These are phyloP conservation scores for Vachellia collinsii DNA, from an alignment of 306 rosid genomes.

Conservation along the genomic window DNA sequence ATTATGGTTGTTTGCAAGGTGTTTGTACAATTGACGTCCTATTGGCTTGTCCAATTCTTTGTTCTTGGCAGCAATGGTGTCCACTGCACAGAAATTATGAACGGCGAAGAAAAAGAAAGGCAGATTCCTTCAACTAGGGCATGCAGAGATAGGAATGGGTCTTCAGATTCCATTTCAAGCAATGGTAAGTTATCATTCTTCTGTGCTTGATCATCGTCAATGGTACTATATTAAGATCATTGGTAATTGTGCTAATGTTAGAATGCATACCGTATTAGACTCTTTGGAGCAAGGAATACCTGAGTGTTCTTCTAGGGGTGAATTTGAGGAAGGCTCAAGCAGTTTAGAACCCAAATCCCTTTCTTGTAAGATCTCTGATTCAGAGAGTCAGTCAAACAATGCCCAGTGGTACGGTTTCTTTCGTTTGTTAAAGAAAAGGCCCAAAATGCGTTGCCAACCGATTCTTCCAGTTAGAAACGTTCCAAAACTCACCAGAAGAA, in stretches of 20 bases:
- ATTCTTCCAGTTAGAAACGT: slow-evolving; percentile 51
- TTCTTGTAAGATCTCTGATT: slow-evolving; percentile 61
- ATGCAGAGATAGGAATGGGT: slow-evolving; percentile 34
- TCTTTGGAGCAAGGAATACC: slow-evolving; percentile 41
- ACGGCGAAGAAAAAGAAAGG: slow-evolving; percentile 2
- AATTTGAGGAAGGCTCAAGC: slow-evolving; percentile 38
- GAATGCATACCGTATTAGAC: slow-evolving; percentile 43
- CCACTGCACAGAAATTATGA: slow-evolving; percentile 41
- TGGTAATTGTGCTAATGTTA: slow-evolving; percentile 30
- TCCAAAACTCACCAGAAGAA: slow-evolving; percentile 75
- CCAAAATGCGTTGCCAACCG: slow-evolving; percentile 57
- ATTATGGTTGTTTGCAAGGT: slow-evolving; percentile 23
- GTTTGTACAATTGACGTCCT: neutral
- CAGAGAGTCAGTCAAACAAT: slow-evolving; percentile 45
- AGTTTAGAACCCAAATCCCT: slow-evolving; percentile 57
- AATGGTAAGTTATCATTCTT: slow-evolving; percentile 44
- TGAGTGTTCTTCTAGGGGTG: slow-evolving; percentile 49
- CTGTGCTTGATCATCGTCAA: neutral
- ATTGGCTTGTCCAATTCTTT: slow-evolving; percentile 33
- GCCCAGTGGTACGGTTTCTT: slow-evolving; percentile 70
- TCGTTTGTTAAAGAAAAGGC: slow-evolving; percentile 64
- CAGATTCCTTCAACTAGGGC: slow-evolving; percentile 24
- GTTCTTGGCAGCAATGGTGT: slow-evolving; percentile 57
- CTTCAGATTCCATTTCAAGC: slow-evolving; percentile 65
- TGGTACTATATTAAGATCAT: neutral